A percentile compares a stretch with the other conserved stretches of the same genome.
Conservation (phyloP, 169 alveolate genomes). For the Besnoitia besnoiti region DNA sequence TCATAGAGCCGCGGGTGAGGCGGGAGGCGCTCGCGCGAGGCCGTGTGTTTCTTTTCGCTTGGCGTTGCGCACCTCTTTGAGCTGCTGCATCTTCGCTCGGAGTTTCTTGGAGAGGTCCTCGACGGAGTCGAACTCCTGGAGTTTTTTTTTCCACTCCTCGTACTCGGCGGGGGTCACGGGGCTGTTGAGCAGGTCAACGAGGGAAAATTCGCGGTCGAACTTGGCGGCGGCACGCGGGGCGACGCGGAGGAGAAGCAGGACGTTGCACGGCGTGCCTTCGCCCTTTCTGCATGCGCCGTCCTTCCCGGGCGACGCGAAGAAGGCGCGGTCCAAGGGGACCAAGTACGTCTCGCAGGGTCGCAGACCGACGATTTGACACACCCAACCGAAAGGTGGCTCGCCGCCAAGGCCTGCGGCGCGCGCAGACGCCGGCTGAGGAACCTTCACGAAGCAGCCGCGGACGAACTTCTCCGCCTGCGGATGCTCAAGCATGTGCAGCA, state of each 20-base stretch:
- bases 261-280: background rate
- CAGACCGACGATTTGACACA: conserved; percentile 36
- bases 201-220: conserved; percentile 39
- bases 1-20: no score
- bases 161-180: conserved; percentile 22
- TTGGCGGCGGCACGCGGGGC: conserved; percentile 26
- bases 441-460: conserved; percentile 53
- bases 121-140: conserved; percentile 27
- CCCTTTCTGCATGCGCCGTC: background rate
- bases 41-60: background rate
- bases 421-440: background rate
- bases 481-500: conserved; percentile 42
- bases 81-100: background rate
- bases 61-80: background rate
- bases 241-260: background rate
- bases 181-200: conserved; percentile 16
- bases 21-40: no score
- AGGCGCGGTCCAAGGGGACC: background rate
- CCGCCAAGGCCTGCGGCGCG: background rate
- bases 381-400: background rate
- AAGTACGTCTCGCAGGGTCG: conserved; percentile 9
- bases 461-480: conserved; percentile 47
- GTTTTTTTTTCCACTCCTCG: conserved; percentile 32
- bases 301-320: background rate
- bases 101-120: conserved; percentile 5